A percentile compares a stretch with the other conserved stretches of the same genome.
Conservation (phyloP, 352 stramenopile genomes). For the Globisporangium radiosum region DNA sequence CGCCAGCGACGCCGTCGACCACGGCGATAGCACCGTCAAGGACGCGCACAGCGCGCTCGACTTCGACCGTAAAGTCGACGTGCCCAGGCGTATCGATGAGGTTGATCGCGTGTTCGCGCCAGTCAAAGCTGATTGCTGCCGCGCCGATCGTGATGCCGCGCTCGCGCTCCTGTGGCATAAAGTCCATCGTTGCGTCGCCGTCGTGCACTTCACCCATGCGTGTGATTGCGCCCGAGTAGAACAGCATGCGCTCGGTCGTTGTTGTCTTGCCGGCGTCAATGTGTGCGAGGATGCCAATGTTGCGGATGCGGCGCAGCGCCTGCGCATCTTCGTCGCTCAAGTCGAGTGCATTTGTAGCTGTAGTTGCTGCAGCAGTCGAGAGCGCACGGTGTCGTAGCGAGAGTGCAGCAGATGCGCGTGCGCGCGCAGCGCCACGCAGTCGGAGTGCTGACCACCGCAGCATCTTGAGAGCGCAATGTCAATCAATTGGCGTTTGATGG, state of each 20-base stretch:
- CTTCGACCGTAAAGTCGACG: slow-evolving; percentile 99
- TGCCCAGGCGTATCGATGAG: slow-evolving; percentile 97
- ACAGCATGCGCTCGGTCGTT: slow-evolving; percentile 98
- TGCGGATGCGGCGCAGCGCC: slow-evolving; percentile 67
- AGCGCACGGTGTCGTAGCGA: neutral
- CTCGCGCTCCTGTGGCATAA: slow-evolving; percentile 92
- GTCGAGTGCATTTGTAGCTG: neutral
- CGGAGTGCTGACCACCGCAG: too few relatives aligned
- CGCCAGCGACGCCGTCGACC: slow-evolving; percentile 95
- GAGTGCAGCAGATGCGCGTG: neutral
- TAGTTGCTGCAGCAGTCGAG: neutral
- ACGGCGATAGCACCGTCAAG: slow-evolving; percentile 96
- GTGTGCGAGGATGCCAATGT: slow-evolving; percentile 99
- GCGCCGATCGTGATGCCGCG: slow-evolving; percentile 98
- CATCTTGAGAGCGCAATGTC: too few relatives aligned
- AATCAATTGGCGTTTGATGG: too few relatives aligned
- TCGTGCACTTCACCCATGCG: slow-evolving; percentile 75
- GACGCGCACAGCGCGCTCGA: slow-evolving; percentile 95
- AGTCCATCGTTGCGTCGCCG: slow-evolving; percentile 77
- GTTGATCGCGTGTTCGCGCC: slow-evolving; percentile 94
- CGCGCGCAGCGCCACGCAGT: neutral
- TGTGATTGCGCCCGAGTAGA: slow-evolving; percentile 88
- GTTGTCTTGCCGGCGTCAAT: slow-evolving; percentile 99
- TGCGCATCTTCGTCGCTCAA: slow-evolving; percentile 7
- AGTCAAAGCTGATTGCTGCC: slow-evolving; percentile 94